Conservation (phyloP, 2,329 filamentous ascomycete species). For the Colletotrichum neosansevieriae region DNA sequence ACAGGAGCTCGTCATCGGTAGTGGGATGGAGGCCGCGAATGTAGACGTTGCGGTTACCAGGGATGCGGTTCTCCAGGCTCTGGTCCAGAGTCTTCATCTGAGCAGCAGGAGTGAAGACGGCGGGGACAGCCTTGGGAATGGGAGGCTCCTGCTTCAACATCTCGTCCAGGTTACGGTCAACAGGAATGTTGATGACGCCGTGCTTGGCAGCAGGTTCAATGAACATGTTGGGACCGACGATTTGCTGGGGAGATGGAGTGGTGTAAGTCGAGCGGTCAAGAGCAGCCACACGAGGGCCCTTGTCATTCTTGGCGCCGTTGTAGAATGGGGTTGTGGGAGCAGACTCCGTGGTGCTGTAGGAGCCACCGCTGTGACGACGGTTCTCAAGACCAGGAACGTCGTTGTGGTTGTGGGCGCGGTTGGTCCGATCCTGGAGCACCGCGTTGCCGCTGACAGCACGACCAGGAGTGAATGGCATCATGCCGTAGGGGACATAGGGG, state of each 20-base stretch:
- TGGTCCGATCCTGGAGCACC: slow-evolving; percentile 58
- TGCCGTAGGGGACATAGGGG: slow-evolving; percentile 51
- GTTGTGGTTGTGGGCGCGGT: slow-evolving; percentile 59
- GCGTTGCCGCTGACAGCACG: slow-evolving; percentile 50
- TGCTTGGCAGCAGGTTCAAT: slow-evolving; percentile 57
- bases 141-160: slow-evolving; percentile 81
- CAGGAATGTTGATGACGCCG: slow-evolving; percentile 48
- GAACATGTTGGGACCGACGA: slow-evolving; percentile 57
- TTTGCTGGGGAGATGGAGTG: slow-evolving; percentile 74
- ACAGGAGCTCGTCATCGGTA: slow-evolving; percentile 91
- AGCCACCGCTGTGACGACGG: slow-evolving; percentile 64
- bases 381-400: slow-evolving; percentile 74
- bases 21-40: slow-evolving; percentile 96
- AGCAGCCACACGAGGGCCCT: slow-evolving; percentile 68
- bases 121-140: slow-evolving; percentile 90
- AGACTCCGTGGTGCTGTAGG: slow-evolving; percentile 77
- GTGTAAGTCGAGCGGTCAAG: slow-evolving; percentile 75
- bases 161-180: slow-evolving; percentile 69
- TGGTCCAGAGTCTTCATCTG: slow-evolving; percentile 92
- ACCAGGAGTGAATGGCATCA: slow-evolving; percentile 67
- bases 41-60: slow-evolving; percentile 97
- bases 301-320: slow-evolving; percentile 69
- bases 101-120: slow-evolving; percentile 86
- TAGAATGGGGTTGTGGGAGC: slow-evolving; percentile 75
- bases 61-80: slow-evolving; percentile 90